These are phyloP conservation scores for Russula griseocarnosa DNA, from an alignment of 768 basidiomycete genomes.

Conservation along the genomic window DNA sequence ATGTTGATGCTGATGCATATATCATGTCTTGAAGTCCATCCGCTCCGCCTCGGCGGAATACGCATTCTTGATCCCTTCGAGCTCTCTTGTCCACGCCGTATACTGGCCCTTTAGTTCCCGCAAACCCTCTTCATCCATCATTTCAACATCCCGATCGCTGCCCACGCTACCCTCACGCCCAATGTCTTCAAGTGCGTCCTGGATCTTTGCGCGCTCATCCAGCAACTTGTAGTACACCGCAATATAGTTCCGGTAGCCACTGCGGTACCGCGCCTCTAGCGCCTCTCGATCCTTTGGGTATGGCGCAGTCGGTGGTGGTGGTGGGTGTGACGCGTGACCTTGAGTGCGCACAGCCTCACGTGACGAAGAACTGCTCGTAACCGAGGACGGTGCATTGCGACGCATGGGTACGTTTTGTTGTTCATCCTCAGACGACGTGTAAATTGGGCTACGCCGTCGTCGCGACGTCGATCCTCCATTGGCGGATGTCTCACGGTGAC, in stretches of 20 bases:
- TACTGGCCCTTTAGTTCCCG: conserved; percentile 43
- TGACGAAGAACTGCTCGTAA: conserved; percentile 33
- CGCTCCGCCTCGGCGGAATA: conserved; percentile 35
- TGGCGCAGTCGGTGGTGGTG: conserved; percentile 28
- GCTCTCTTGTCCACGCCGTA: conserved; percentile 47
- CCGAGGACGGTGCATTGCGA: conserved; percentile 29
- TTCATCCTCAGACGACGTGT: conserved; percentile 28
- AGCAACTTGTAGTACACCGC: conserved; percentile 44
- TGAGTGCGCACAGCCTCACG: conserved; percentile 30
- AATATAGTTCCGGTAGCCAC: conserved; percentile 51
- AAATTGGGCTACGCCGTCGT: conserved; percentile 25
- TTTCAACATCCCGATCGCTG: conserved; percentile 54
- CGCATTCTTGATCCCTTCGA: conserved; percentile 46
- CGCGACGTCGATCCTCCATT: conserved; percentile 17
- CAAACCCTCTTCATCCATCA: conserved; percentile 44
- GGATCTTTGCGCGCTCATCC: conserved; percentile 49
- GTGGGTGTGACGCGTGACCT: conserved; percentile 13
- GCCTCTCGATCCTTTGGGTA: conserved; percentile 48
- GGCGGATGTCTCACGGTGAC: conserved; percentile 22
- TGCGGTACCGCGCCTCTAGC: conserved; percentile 52
- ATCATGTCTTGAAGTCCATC: conserved; percentile 18
- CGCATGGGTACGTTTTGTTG: conserved; percentile 15
- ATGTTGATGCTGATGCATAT: too few relatives aligned
- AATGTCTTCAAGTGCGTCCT: conserved; percentile 46
- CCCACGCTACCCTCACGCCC: conserved; percentile 38